A percentile compares a stretch with the other conserved stretches of the same genome.
Conservation (phyloP, 768 basidiomycete genomes). For the Gyrodon lividus region DNA sequence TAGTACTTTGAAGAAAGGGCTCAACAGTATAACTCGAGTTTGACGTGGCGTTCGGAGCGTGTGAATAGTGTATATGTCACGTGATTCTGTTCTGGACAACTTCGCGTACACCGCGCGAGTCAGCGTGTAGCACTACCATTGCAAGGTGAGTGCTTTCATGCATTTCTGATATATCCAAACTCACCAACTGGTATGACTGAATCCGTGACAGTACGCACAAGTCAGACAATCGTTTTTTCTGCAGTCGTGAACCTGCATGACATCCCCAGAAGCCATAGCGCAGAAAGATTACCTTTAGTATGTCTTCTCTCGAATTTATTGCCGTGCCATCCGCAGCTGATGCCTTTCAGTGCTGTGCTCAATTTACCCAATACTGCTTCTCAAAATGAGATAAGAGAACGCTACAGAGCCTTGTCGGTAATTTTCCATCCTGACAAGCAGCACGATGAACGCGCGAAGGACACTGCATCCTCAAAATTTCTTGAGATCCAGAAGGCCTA, state of each 20-base stretch:
- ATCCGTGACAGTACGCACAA: neutral
- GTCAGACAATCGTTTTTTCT: neutral
- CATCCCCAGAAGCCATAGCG: constrained; percentile 6
- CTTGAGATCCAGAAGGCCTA: constrained; percentile 81
- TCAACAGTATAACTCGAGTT: neutral
- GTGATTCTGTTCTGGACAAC: constrained; percentile 38
- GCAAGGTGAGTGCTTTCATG: neutral
- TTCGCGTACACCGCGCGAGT: constrained; percentile 45
- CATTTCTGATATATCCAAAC: neutral
- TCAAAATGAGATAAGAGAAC: constrained; percentile 68
- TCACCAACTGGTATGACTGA: neutral
- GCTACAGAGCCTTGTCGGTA: constrained; percentile 69
- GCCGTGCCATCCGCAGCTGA: neutral
- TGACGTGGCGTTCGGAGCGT: constrained; percentile 27
- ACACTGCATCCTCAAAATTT: constrained; percentile 64
- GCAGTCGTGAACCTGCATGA: constrained; percentile 8
- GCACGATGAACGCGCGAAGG: constrained; percentile 51
- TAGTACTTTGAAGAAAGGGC: neutral
- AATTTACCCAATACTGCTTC: constrained; percentile 68
- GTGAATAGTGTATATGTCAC: constrained; percentile 24
- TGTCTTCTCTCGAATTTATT: constrained; percentile 6
- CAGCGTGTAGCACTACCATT: neutral
- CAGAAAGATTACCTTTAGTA: constrained; percentile 30
- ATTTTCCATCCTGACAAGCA: constrained; percentile 88
- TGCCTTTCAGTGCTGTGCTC: constrained; percentile 49